A percentile compares a stretch with the other conserved stretches of the same genome.
These are phyloP conservation scores for Dendrobium nobile DNA, from an alignment of 106 monocot genomes.

Conservation along the genomic window DNA sequence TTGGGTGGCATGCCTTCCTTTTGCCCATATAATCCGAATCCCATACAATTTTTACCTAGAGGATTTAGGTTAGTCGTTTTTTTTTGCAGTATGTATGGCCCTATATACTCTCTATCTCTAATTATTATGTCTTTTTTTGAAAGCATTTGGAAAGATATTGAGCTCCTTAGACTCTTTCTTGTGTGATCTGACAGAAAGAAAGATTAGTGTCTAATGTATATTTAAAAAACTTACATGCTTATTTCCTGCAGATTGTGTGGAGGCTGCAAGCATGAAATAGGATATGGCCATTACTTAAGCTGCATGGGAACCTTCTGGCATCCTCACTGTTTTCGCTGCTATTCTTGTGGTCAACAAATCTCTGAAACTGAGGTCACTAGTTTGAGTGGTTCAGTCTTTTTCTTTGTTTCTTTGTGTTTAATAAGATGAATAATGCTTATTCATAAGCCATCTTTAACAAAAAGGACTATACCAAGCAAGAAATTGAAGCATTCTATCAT, in stretches of 20 bases:
- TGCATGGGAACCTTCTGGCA: slow-evolving; percentile 96
- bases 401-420: background rate
- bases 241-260: slow-evolving; percentile 53
- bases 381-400: background rate
- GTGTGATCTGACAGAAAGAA: background rate
- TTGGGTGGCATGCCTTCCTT: slow-evolving; percentile 30
- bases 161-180: background rate
- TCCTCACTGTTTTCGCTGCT: slow-evolving; percentile 79
- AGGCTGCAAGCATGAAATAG: slow-evolving; percentile 82
- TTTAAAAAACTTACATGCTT: background rate
- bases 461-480: background rate
- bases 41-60: slow-evolving; percentile 47
- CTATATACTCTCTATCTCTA: background rate
- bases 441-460: background rate
- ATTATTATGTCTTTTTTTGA: background rate
- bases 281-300: slow-evolving; percentile 90
- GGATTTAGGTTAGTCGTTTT: slow-evolving; percentile 51
- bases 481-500: slow-evolving; percentile 5
- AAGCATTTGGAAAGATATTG: background rate
- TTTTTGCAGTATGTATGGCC: background rate
- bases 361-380: slow-evolving; percentile 67
- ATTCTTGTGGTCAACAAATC: slow-evolving; percentile 54
- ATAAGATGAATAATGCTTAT: background rate
- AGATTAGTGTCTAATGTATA: background rate
- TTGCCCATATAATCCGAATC: slow-evolving; percentile 28